Conservation (phyloP, 2,329 filamentous ascomycete species). For the Fusarium keratoplasticum region DNA sequence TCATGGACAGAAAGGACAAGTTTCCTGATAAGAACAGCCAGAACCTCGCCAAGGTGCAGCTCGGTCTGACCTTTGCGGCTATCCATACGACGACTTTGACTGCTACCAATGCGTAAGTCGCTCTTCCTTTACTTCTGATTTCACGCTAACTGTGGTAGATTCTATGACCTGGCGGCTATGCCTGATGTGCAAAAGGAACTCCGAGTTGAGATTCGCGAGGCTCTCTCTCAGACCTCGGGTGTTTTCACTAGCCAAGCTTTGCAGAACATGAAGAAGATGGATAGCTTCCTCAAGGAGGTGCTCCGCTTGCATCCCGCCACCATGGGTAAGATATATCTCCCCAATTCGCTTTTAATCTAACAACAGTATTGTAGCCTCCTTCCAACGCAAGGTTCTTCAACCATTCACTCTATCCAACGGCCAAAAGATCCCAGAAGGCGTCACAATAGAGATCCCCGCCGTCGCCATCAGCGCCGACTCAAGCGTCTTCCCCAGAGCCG, state of each 20-base stretch:
- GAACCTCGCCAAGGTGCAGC: conserved; percentile 55
- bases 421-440: conserved; percentile 59
- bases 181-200: conserved; percentile 63
- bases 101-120: conserved; percentile 55
- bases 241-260: conserved; percentile 51
- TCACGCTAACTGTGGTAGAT: conserved; percentile 31
- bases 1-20: conserved; percentile 54
- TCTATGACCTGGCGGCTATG: conserved; percentile 63
- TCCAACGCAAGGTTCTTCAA: conserved; percentile 62
- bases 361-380: conserved; percentile 47
- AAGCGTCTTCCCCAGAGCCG: conserved; percentile 46
- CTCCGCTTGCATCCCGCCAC: conserved; percentile 47
- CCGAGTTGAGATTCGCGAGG: conserved; percentile 61
- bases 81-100: conserved; percentile 64
- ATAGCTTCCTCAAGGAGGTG: conserved; percentile 55
- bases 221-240: conserved; percentile 50
- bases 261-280: conserved; percentile 54
- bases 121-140: neutral
- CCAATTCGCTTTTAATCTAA: too few species aligned
- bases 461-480: conserved; percentile 53
- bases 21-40: conserved; percentile 47
- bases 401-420: conserved; percentile 66
- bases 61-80: conserved; percentile 60
- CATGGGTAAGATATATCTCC: conserved; percentile 42
- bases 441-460: conserved; percentile 56